Evolutionary conservation across 106 monocot species (phyloP), one percentile per base, ranked within the genome.

Genomic region (Iris macrosiphon): DNA sequence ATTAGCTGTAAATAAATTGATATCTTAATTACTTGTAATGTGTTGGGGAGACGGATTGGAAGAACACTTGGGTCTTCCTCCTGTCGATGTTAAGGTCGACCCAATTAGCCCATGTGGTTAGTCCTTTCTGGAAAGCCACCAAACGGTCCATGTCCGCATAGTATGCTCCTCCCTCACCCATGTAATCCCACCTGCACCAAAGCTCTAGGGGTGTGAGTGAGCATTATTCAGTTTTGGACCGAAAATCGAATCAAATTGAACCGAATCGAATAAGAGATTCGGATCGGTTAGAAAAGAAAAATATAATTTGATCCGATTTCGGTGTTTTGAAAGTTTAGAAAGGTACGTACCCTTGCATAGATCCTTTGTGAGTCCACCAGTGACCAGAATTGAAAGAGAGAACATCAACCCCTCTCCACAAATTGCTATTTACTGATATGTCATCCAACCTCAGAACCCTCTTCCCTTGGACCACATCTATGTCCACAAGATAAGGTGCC

Each of bases 361-460:
- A 9, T 47, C 87, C 90, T 26, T 34, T 90, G 60, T 98, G 96
- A 18, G 74, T 83, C 96, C 96, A 98, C 96, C 90, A 98, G 54
- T 90, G 90, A 42, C 90, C 90, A 39, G 96, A 75, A 59, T 98
- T 86, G 59, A 98, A 98, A 18, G 47, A 78, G 33, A 98, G 51
- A 22, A 90, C 67, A 49, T 98, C 87, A 11, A 78, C 90, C 2
- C 25, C 69, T 45, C 27, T 71, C 96, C 90, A 98, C 23, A 67
- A 59, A 2, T 60, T 31, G 14, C 62, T 86, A 39, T 80, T 82
- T 1, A 0, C 38, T 4, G 83, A 80, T 21, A 98, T 75, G 27
- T 72, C 66, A 53, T 98, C 87, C 13, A 90, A 49, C 59, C 56
- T 70, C 4, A 98, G 66, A 20, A 90, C 35, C 32, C 80, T 62